Percentiles rank a stretch among this genome's conserved stretches.
Conservation (phyloP, 371 early-diverging fungal genomes). For the Mucor piriformis region DNA sequence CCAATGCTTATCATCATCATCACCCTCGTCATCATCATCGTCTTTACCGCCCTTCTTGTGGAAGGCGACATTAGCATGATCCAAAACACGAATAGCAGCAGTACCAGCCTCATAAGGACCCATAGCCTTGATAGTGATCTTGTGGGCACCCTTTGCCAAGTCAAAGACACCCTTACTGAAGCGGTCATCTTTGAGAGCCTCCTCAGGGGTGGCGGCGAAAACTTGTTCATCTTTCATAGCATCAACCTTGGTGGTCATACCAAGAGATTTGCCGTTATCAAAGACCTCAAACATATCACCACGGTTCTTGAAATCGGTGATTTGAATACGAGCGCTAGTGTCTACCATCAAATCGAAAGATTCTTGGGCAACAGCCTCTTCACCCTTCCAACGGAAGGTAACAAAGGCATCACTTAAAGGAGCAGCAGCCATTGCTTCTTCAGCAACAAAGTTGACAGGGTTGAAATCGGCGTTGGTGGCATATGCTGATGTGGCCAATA, state of each 20-base stretch:
- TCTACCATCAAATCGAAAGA: constrained; percentile 37
- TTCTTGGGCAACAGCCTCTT: constrained; percentile 34
- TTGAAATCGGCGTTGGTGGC: constrained; percentile 27
- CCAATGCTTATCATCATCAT: constrained; percentile 7
- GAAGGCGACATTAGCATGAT: constrained; percentile 16
- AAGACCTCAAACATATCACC: constrained; percentile 50
- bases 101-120: constrained; percentile 52
- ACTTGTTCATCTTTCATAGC: constrained; percentile 26
- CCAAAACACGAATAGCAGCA: constrained; percentile 49
- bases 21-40: constrained; percentile 9
- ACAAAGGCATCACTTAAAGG: constrained; percentile 29
- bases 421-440: constrained; percentile 6
- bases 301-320: constrained; percentile 51
- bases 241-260: constrained; percentile 39
- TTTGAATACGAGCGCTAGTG: constrained; percentile 36
- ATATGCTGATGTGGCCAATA: constrained; percentile 27
- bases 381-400: constrained; percentile 48
- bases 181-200: constrained; percentile 41
- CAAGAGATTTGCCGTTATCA: constrained; percentile 44
- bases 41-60: constrained; percentile 23
- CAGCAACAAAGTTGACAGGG: constrained; percentile 24
- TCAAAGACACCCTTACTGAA: constrained; percentile 48
- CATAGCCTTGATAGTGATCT: constrained; percentile 45
- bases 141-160: constrained; percentile 43
- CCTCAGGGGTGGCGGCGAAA: constrained; percentile 49